phyloP scores from a whole-genome alignment of 1,284 basidiomycete species.

The Porogramme epimiltina region DNA sequence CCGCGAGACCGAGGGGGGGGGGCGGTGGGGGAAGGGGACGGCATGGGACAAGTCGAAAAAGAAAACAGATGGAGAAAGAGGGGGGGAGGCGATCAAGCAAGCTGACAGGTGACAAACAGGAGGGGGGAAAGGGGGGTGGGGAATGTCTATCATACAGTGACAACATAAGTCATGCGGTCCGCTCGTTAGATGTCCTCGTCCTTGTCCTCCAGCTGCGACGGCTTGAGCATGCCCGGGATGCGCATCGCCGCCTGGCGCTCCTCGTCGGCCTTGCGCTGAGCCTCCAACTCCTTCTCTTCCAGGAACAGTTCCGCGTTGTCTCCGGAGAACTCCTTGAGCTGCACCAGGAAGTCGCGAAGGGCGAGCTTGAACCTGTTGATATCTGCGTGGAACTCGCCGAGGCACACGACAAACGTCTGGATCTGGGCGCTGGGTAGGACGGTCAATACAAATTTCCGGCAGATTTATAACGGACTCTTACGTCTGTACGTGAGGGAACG shows the following conservation, averaged over 20 bases:
- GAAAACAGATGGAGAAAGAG: constrained; percentile 8
- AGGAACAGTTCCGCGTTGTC: constrained; percentile 87
- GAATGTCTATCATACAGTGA: constrained; percentile 27
- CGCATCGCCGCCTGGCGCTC: constrained; percentile 90
- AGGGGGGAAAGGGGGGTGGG: constrained; percentile 11
- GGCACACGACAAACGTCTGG: constrained; percentile 75
- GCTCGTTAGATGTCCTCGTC: constrained; percentile 73
- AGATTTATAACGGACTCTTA: constrained; percentile 40
- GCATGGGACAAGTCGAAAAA: neutral
- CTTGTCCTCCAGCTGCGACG: constrained; percentile 90
- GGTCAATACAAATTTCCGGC: constrained; percentile 5
- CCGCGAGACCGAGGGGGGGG: neutral
- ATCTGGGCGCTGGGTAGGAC: constrained; percentile 61
- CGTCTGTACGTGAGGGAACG: constrained; percentile 90
- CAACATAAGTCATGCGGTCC: constrained; percentile 21
- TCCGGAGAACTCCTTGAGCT: constrained; percentile 91
- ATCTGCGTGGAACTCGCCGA: constrained; percentile 88
- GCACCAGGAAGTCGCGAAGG: constrained; percentile 91
- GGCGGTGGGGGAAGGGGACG: neutral
- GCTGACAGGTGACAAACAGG: constrained; percentile 5
- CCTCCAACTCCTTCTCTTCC: constrained; percentile 95
- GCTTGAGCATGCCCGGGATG: constrained; percentile 99
- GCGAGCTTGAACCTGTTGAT: constrained; percentile 93
- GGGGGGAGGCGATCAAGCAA: constrained; percentile 6
- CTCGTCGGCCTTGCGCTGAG: constrained; percentile 64